A percentile compares a stretch with the other conserved stretches of the same genome.
Conservation (phyloP, 352 stramenopile genomes). For the Globisporangium middletonii region DNA sequence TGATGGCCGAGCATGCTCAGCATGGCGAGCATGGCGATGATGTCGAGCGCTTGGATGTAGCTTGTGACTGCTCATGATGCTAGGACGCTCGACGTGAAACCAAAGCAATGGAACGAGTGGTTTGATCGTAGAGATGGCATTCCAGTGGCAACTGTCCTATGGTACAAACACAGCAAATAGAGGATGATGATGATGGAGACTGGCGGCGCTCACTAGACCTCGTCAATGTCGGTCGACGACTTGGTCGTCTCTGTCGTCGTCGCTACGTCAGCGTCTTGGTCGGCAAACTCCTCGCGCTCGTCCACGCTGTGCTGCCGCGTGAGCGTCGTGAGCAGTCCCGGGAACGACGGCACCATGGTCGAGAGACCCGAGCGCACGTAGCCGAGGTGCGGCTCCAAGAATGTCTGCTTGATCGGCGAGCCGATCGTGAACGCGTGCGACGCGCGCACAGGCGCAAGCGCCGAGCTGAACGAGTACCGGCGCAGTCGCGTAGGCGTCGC, state of each 20-base stretch:
- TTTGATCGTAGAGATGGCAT: no score
- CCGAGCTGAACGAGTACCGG: conserved; percentile 11
- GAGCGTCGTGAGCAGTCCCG: conserved; percentile 3
- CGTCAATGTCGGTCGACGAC: conserved; percentile 7
- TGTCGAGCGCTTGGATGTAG: no score
- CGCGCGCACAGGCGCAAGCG: conserved; percentile 4
- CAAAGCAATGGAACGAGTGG: no score
- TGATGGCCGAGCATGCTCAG: no score
- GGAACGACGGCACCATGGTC: conserved; percentile 9
- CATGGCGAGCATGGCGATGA: no score
- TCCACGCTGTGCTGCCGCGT: conserved; percentile 11
- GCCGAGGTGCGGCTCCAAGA: conserved; percentile 9
- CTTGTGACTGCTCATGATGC: no score
- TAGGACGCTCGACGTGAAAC: no score
- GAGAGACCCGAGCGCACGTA: conserved; percentile 12
- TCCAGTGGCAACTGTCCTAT: not conserved
- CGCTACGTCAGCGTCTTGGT: not conserved
- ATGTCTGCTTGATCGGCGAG: conserved; percentile 11
- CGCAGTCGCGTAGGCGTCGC: conserved; percentile 9
- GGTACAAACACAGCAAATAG: conserved; percentile 1
- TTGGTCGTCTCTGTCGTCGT: not conserved
- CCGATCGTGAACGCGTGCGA: conserved; percentile 4
- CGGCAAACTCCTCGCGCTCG: conserved; percentile 9
- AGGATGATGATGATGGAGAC: not conserved
- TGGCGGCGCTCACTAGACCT: not conserved